These are phyloP conservation scores for Mortierella sp. DNA, from an alignment of 371 early-diverging fungal genomes.

Conservation along the genomic window DNA sequence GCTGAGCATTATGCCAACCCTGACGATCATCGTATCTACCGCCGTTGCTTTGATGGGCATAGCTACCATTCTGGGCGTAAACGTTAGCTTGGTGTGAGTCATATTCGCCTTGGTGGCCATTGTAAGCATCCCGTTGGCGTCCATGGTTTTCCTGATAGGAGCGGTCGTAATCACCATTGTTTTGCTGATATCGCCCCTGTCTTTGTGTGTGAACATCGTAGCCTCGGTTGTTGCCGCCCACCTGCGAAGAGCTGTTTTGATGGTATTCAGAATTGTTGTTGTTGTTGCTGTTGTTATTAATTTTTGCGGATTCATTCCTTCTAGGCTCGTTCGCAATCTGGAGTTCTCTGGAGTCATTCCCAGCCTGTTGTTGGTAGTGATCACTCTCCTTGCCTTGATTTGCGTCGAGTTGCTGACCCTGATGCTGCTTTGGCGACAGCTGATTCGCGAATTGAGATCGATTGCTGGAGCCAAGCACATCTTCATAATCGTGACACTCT, in stretches of 20 bases:
- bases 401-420: neutral
- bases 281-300: neutral
- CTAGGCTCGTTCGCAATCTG: neutral
- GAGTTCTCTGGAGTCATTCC: neutral
- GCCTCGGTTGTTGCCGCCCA: neutral
- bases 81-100: neutral
- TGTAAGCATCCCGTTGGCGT: neutral
- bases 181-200: conserved; percentile 15
- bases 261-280: neutral
- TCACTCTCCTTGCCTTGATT: neutral
- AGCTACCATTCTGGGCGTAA: neutral
- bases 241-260: neutral
- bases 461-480: neutral
- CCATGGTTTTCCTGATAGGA: neutral
- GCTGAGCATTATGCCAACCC: neutral
- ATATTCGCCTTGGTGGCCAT: neutral
- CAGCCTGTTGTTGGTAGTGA: neutral
- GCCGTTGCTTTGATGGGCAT: neutral
- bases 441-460: neutral
- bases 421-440: conserved; percentile 1
- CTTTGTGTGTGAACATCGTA: neutral
- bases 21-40: conserved; percentile 6
- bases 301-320: neutral
- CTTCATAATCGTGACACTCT: neutral
- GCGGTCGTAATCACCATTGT: conserved; percentile 5